Evolutionary conservation across 78 protist species (phyloP), one percentile per base, ranked within the genome.

Genomic region (Dictyostelium discoideum): DNA sequence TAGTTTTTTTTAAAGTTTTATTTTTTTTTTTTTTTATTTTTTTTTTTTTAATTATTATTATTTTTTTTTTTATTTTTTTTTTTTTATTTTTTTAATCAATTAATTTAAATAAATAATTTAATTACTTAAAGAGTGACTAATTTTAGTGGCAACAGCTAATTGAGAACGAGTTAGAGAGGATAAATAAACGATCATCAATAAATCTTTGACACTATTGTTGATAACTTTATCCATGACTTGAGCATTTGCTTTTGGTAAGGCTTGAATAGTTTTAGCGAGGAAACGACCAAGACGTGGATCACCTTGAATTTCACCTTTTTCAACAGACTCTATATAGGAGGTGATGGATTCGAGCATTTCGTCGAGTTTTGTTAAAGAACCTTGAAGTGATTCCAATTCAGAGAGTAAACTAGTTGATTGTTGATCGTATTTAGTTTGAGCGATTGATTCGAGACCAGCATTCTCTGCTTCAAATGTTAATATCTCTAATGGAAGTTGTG

Each of bases 131-230:
- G 73, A 42, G 57, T 83, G 87, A 90, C 95, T 92, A 37, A 93
- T 77, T 63, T 93, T 93, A 26, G 87, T 86, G 24, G 96, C 96
- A 5, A 93, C 92, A 16, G 96, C 96, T 50, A 93, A 84, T 86
- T 93, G 96, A 40, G 96, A 87, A 57, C 96, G 80, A 20, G 96
- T 93, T 89, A 93, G 29, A 65, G 92, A 87, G 10, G 96, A 80
- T 18, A 93, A 50, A 9, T 93, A 93, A 74, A 93, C 96, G 44
- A 93, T 87, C 92, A 93, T 86, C 22, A 93, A 81, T 40, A 93
- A 89, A 77, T 93, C 96, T 86, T 93, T 86, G 24, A 93, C 89
- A 24, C 88, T 79, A 85, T 93, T 93, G 76, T 86, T 93, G 96
- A 93, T 81, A 57, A 93, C 93, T 84, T 93, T 93, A 13, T 93